Evolutionary conservation across 352 stramenopile genomes (phyloP), one percentile per base, ranked within the genome.

Genomic region (Globisporangium nagaii): DNA sequence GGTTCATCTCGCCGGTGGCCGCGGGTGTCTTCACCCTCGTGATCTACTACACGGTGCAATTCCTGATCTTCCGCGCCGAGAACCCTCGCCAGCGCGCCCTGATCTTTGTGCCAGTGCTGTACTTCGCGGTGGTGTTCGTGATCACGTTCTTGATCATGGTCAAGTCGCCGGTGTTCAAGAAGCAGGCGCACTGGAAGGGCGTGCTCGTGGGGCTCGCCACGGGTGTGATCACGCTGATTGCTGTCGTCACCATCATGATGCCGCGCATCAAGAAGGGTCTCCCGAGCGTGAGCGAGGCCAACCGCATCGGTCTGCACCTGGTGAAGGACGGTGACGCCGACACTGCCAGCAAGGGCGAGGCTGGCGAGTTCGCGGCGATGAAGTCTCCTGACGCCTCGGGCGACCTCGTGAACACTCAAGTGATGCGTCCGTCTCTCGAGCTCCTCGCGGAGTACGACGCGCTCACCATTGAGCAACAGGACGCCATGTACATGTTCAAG

Each of bases 1-100:
- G 86, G 80, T 66, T 85, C 37, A 65, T 78, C 39, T 83, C 79
- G 15, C 81, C 84, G 4, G 39, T 89, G 19, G 56, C 79, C 8
- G 73, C 75, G 12, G 82, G 76, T 28, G 37, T 84, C 20, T 37
- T 75, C 20, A 66, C 64, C 24, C 57, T 72, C 20, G 28, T 85
- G 10, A 64, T 95, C 17, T 96, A 95, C 58, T 63, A 58, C 12
- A 24, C 56, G 4, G 68, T 77, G n/a, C 44, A 75, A 30, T 60
- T 57, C 13, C 63, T 79, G 32, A 70, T 93, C 43, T 69, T 96
- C 12, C 64, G 72, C 32, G 63, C n/a, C n/a, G n/a, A n/a, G n/a
- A n/a, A n/a, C n/a, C n/a, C n/a, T n/a, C n/a, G n/a, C n/a, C n/a
- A n/a, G n/a, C n/a, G n/a, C n/a, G n/a, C 75, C 0, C 52, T 83